Conservation (phyloP, 805 yeast genomes). For the Debaryomyces castellii region DNA sequence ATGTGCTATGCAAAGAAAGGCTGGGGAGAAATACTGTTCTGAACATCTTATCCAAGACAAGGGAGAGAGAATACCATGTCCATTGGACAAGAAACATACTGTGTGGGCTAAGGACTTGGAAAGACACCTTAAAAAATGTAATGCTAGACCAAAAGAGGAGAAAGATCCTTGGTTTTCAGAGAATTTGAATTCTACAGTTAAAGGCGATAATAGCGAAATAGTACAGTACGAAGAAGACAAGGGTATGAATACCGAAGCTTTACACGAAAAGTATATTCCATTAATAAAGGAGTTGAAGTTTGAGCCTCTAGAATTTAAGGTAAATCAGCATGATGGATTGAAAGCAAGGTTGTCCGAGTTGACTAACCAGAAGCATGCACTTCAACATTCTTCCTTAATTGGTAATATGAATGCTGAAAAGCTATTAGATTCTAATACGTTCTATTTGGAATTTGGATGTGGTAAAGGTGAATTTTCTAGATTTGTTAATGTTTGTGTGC, state of each 20-base stretch:
- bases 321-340: constrained; percentile 29
- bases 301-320: constrained; percentile 15
- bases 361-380: constrained; percentile 68
- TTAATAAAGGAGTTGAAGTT: constrained; percentile 12
- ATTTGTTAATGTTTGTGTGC: constrained; percentile 46
- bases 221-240: constrained; percentile 6
- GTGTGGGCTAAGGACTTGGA: constrained; percentile 61
- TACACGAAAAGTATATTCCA: constrained; percentile 17
- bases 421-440: constrained; percentile 34
- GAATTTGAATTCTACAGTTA: constrained; percentile 43
- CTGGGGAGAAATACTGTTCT: constrained; percentile 53
- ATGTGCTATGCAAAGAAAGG: constrained; percentile 62
- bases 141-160: constrained; percentile 35
- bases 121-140: constrained; percentile 63
- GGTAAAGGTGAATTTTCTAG: constrained; percentile 85
- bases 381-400: constrained; percentile 79
- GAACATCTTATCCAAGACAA: constrained; percentile 49
- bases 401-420: constrained; percentile 54
- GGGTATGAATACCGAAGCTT: constrained; percentile 14
- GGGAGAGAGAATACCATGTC: constrained; percentile 63
- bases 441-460: constrained; percentile 81
- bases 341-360: constrained; percentile 46
- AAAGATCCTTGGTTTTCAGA: constrained; percentile 51
- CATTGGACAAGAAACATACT: constrained; percentile 72
- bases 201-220: constrained; percentile 6